These are phyloP conservation scores for Termitomyces sp. DNA, from an alignment of 768 basidiomycete species.

Conservation along the genomic window DNA sequence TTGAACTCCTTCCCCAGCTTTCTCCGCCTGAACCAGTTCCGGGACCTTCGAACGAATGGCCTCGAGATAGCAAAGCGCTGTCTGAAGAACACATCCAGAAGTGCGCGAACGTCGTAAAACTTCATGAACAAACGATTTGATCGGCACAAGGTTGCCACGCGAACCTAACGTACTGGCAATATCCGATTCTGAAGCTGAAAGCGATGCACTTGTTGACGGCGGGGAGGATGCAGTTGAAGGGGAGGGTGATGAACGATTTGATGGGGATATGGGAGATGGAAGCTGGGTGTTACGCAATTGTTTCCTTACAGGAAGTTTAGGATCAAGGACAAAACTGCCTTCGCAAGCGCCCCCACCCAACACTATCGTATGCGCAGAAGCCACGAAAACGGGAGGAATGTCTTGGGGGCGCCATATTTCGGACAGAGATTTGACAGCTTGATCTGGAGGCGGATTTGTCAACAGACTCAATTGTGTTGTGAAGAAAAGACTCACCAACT, in stretches of 20 bases:
- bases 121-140: conserved; percentile 83
- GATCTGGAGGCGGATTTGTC: conserved; percentile 46
- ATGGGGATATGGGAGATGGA: conserved; percentile 53
- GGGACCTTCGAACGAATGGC: conserved; percentile 73
- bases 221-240: conserved; percentile 24
- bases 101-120: conserved; percentile 85
- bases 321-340: conserved; percentile 9
- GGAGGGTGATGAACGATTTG: conserved; percentile 29
- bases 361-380: conserved; percentile 28
- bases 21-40: conserved; percentile 53
- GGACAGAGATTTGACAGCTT: conserved; percentile 72
- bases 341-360: conserved; percentile 16
- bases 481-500: conserved; percentile 54
- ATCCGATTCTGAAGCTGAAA: conserved; percentile 18
- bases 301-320: conserved; percentile 9
- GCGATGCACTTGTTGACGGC: conserved; percentile 11
- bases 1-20: conserved; percentile 36
- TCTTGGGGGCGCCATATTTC: conserved; percentile 82
- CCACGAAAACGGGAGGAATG: conserved; percentile 54
- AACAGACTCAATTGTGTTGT: conserved; percentile 6
- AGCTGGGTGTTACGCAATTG: conserved; percentile 37
- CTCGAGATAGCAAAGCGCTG: conserved; percentile 85
- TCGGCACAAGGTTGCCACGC: conserved; percentile 46
- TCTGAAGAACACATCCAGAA: conserved; percentile 79
- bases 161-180: conserved; percentile 15